Base-by-base conservation (phyloP, 2,329 filamentous ascomycete genomes). In the Ceratocystis cacaofunesta region DNA sequence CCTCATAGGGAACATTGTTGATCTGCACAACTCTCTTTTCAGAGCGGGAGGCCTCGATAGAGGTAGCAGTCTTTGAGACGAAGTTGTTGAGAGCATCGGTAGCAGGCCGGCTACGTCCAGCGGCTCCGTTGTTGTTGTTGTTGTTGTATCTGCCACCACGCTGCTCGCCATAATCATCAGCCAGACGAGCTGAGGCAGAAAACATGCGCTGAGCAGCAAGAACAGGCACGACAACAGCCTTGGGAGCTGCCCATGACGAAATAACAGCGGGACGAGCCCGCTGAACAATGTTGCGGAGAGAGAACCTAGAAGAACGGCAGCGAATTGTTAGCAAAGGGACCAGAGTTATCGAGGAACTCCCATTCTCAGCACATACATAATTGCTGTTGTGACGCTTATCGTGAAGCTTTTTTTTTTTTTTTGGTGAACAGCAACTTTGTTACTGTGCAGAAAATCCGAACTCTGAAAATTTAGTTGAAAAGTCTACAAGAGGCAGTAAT, bases 11-110 rank as follows among this genome's bases (percentile, higher is more conserved):
- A 10, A 64, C 28, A 36, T 64, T 64, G 55, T 36, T 43, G 46
- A 67, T 43, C 43, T 52, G 36, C 4, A 65, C 62, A 22, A 67
- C 65, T 64, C 65, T 63, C 43, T 63, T 60, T 63, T 67, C 62
- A n/a, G n/a, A 15, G 17, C 65, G 62, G 30, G 62, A 46, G 2
- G 30, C 62, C 46, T 67, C 65, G 32, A 67, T 55, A 19, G 62
- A 36, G 2, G 65, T 67, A 8, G 65, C 65, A 15, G 44, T 63
- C 48, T 64, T 64, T n/a, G 65, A 67, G 15, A 64, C 62, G 30
- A 65, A 67, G 28, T 61, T 61, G 65, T 67, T 67, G 22, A 60
- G 50, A 25, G 57, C n/a, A 60, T 67, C 65, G 8, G 43, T 19
- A 30, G 50, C 2, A 44, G 55, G 57, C 6, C 30, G 30, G 15